Percentiles rank a stretch among this genome's conserved stretches.
Evolutionary conservation across 176 grass and related monocot species (phyloP).

Genomic region (Aegilops bicornis): DNA sequence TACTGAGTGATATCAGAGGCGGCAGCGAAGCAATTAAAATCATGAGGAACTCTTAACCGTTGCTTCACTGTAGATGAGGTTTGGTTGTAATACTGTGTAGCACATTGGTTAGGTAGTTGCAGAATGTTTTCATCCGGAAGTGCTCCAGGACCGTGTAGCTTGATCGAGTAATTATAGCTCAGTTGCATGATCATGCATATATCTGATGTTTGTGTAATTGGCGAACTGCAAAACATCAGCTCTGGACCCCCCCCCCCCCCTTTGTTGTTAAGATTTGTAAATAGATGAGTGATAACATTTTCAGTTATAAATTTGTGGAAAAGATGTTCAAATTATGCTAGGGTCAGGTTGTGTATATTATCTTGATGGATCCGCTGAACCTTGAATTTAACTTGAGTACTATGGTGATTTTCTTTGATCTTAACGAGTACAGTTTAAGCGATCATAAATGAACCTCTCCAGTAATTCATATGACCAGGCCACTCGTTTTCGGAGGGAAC

Average conservation of each 20-base stretch:
- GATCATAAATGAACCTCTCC: not conserved
- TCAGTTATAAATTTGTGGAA: not conserved
- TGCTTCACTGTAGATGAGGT: not conserved
- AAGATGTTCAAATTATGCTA: not conserved
- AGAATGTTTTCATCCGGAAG: not conserved
- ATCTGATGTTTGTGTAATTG: not conserved
- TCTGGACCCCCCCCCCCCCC: no score
- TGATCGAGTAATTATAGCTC: not conserved
- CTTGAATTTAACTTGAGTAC: not conserved
- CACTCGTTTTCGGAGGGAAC: not conserved
- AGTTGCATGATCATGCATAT: slow-evolving; percentile 8
- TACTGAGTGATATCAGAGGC: slow-evolving; percentile 44
- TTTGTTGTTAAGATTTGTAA: slow-evolving; percentile 22
- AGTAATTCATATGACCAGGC: not conserved
- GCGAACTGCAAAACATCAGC: not conserved
- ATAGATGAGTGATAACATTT: slow-evolving; percentile 13
- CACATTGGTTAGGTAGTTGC: not conserved
- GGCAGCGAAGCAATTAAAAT: slow-evolving; percentile 35
- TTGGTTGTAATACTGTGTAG: slow-evolving; percentile 18
- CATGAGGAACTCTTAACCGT: slow-evolving; percentile 28
- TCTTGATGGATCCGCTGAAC: not conserved
- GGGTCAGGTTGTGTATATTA: not conserved
- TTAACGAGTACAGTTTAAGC: not conserved
- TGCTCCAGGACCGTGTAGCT: slow-evolving; percentile 14
- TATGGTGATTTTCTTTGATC: not conserved